phyloP scores from a whole-genome alignment of 2,329 filamentous ascomycete genomes.

The Scortechinia acanthostroma region DNA sequence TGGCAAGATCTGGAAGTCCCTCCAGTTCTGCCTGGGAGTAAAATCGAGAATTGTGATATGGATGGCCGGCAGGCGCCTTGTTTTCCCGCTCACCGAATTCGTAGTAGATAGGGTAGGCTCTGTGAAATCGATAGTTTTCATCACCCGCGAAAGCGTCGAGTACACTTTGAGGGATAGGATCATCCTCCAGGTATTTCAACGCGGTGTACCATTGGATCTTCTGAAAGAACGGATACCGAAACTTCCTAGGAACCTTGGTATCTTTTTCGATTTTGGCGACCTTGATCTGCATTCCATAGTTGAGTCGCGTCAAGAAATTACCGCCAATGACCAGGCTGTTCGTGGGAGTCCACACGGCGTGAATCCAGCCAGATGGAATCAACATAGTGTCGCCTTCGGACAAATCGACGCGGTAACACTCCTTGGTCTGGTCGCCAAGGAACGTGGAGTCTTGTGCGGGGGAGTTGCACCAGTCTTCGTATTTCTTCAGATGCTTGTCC shows the following conservation, averaged over 20 bases:
- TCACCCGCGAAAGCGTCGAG: slow-evolving; percentile 44
- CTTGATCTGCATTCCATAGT: slow-evolving; percentile 61
- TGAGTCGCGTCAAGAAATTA: slow-evolving; percentile 60
- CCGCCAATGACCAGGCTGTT: slow-evolving; percentile 67
- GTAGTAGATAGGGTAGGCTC: slow-evolving; percentile 46
- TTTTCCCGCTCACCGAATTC: slow-evolving; percentile 46
- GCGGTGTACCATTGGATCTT: slow-evolving; percentile 64
- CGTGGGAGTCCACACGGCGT: slow-evolving; percentile 65
- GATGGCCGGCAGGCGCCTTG: slow-evolving; percentile 36
- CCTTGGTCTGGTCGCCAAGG: slow-evolving; percentile 54
- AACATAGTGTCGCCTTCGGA: slow-evolving; percentile 64
- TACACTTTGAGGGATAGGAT: slow-evolving; percentile 51
- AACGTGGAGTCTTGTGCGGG: slow-evolving; percentile 61
- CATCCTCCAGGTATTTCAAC: slow-evolving; percentile 55
- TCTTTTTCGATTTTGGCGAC: slow-evolving; percentile 60
- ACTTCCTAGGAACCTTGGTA: slow-evolving; percentile 58
- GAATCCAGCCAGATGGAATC: slow-evolving; percentile 67
- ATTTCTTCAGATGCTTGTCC: slow-evolving; percentile 61
- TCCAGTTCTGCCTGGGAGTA: slow-evolving; percentile 57
- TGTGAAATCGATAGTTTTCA: slow-evolving; percentile 38
- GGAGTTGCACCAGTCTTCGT: slow-evolving; percentile 66
- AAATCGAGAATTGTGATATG: slow-evolving; percentile 49
- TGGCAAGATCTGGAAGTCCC: slow-evolving; percentile 47
- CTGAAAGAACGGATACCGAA: slow-evolving; percentile 63
- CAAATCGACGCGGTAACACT: slow-evolving; percentile 61